Evolutionary conservation across 2,329 filamentous ascomycete genomes (phyloP).

Genomic region (Fusarium robinianum): DNA sequence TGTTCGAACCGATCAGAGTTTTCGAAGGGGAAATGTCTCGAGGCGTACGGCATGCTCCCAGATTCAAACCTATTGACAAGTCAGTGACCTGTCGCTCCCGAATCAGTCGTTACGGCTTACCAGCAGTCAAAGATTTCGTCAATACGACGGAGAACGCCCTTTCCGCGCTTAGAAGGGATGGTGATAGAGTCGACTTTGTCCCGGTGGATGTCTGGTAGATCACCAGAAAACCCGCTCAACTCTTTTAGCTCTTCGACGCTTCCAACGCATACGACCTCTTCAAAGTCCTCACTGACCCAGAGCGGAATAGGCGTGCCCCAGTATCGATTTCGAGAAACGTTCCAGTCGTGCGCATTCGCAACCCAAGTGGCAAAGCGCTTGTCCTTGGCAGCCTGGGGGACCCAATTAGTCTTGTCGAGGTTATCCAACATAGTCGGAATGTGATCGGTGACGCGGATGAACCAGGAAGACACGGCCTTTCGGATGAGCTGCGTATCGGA

Average conservation of each 20-base stretch:
- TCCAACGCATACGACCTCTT: conserved; percentile 34
- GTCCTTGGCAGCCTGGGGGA: conserved; percentile 33
- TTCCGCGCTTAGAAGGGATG: conserved; percentile 34
- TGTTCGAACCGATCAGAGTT: conserved; percentile 29
- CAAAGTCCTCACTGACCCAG: conserved; percentile 36
- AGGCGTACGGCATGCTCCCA: conserved; percentile 36
- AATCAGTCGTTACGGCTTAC: conserved; percentile 18
- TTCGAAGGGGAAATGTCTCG: conserved; percentile 35
- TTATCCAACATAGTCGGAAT: conserved; percentile 31
- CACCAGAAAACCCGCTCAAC: conserved; percentile 32
- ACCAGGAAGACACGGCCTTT: conserved; percentile 37
- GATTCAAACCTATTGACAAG: conserved; percentile 31
- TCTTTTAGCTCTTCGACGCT: conserved; percentile 32
- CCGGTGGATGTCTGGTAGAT: conserved; percentile 30
- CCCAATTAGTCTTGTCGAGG: conserved; percentile 34
- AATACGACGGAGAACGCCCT: conserved; percentile 30
- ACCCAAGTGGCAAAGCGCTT: conserved; percentile 38
- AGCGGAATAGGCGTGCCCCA: conserved; percentile 36
- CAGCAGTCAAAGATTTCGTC: conserved; percentile 38
- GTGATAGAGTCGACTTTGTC: conserved; percentile 36
- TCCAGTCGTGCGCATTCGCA: conserved; percentile 31
- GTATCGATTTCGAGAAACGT: conserved; percentile 34
- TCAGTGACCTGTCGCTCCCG: not conserved
- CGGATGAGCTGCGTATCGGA: conserved; percentile 38
- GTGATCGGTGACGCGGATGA: conserved; percentile 32